Evolutionary conservation across 2,329 filamentous ascomycete species (phyloP), one percentile per base, ranked within the genome.

Genomic region (Penicillium sp.): DNA sequence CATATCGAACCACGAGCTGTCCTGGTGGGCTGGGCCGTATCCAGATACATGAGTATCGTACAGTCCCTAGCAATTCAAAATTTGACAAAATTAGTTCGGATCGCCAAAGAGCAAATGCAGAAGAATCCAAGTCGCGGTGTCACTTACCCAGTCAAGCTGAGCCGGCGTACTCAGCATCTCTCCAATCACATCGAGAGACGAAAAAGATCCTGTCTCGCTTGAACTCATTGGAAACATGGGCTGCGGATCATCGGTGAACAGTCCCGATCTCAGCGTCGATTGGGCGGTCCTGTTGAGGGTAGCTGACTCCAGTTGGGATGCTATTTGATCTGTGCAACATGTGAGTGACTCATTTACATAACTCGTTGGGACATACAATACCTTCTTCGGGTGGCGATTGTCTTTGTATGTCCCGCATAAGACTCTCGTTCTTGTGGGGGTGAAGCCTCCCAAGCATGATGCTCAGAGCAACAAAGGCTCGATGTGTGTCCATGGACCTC

Each of bases 121-220:
- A 28, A 1, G 18, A 43, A 25, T 26, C 8, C 8, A 11, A 11
- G 29, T 32, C 29, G 29, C 7, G 11, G 25, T 12, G 12, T 8
- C 2, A 37, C 63, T 53, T 57, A 68, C 66, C 65, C 65, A 68
- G 51, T 68, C 59, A 13, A 68, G 43, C 46, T 61, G 62, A 32
- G 53, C 55, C 8, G 65, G 64, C 1, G 59, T 53, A 28, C 61
- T 61, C 11, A 68, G 54, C 65, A 68, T 68, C 12, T 63, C 62
- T 32, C 60, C 62, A 43, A 68, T 66, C 0, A 67, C 55, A 18
- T 57, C 62, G 4, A 66, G 44, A 5, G 55, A 52, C 4, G 44
- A 51, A 34, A 51, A 52, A 3, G 49, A 46, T 3, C 51, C 38
- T 5, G 35, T 39, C 9, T 47, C 48, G 26, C 13, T 26, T 26